Evolutionary conservation across 805 yeast genomes (phyloP), one percentile per base, ranked within the genome.

Genomic region (Hanseniaspora singularis): DNA sequence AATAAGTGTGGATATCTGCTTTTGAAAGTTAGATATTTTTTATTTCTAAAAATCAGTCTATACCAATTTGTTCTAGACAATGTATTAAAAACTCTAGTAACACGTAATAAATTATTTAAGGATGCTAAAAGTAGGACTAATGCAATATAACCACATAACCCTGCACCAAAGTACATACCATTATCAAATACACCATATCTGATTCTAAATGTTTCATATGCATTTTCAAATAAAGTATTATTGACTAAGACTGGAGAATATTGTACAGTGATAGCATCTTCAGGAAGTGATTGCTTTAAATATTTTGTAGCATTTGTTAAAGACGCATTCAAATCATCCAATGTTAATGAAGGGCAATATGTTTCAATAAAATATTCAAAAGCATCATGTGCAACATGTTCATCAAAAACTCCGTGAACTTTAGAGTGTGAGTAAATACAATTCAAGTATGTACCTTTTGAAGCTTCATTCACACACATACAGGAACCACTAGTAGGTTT

Each of bases 161-260:
- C 50, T 46, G 37, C 40, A 6, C 50, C 50, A 28, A 47, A 40
- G 16, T 22, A 47, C 46, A 47, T 47, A 27, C 50, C 50, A 9
- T 40, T 31, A 26, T 47, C 46, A 31, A 47, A 40, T 11, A 40
- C 46, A 26, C 38, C 38, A 33, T 40, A 40, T 40, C 50, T 40
- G 7, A 47, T 36, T 40, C 40, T 40, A 18, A 47, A 47, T 12
- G 50, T 47, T 15, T 47, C 50, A 8, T 39, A 16, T 5, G 50
- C 46, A 37, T 47, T 40, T 14, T n/a, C 38, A 14, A 36, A 40
- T 2, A 47, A 31, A 3, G 50, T 47, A 15, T 27, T 23, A 36
- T 47, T 47, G 5, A 32, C 16, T 14, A 44, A 31, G 2, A 44
- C 48, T 4, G 48, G 48, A 22, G 27, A 37, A 26, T 44, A 37